phyloP scores from a whole-genome alignment of 2,329 filamentous ascomycete species.

The Didymella sp. region DNA sequence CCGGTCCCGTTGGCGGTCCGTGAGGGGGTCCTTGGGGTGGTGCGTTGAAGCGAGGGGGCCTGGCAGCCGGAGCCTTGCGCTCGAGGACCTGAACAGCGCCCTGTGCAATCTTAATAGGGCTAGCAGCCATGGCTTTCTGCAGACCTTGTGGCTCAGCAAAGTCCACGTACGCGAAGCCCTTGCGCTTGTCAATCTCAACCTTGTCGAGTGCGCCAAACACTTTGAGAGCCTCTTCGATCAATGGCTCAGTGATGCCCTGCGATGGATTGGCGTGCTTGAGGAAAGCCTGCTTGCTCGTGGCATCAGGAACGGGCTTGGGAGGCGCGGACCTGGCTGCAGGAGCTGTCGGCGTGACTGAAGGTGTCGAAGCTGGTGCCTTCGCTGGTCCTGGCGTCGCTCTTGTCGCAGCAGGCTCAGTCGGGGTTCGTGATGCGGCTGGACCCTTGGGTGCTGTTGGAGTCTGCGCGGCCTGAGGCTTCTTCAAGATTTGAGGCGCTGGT shows the following conservation, averaged over 20 bases:
- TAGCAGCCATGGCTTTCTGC: constrained; percentile 79
- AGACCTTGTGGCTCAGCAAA: constrained; percentile 77
- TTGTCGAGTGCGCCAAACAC: constrained; percentile 75
- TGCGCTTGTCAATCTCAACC: constrained; percentile 93
- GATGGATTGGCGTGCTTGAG: constrained; percentile 73
- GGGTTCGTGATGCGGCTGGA: constrained; percentile 37
- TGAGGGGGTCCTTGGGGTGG: constrained; percentile 38
- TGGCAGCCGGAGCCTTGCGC: constrained; percentile 65
- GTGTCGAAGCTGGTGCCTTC: constrained; percentile 25
- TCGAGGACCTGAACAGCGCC: constrained; percentile 88
- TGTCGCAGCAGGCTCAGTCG: constrained; percentile 40
- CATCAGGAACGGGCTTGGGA: constrained; percentile 33
- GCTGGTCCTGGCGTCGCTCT: constrained; percentile 26
- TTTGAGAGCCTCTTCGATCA: constrained; percentile 77
- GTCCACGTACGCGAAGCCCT: constrained; percentile 92
- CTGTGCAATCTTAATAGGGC: constrained; percentile 81
- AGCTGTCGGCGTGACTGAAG: constrained; percentile 26
- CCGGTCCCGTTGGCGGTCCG: constrained; percentile 40
- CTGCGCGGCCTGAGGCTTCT: constrained; percentile 46
- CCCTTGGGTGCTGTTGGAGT: constrained; percentile 39
- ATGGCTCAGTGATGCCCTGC: constrained; percentile 85
- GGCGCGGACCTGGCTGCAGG: constrained; percentile 20
- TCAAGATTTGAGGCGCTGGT: constrained; percentile 48
- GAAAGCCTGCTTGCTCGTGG: constrained; percentile 61
- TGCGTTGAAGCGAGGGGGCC: constrained; percentile 38